A percentile compares a stretch with the other conserved stretches of the same genome.
These are phyloP conservation scores for Phytopythium montanum DNA, from an alignment of 352 stramenopile species.

Conservation along the genomic window DNA sequence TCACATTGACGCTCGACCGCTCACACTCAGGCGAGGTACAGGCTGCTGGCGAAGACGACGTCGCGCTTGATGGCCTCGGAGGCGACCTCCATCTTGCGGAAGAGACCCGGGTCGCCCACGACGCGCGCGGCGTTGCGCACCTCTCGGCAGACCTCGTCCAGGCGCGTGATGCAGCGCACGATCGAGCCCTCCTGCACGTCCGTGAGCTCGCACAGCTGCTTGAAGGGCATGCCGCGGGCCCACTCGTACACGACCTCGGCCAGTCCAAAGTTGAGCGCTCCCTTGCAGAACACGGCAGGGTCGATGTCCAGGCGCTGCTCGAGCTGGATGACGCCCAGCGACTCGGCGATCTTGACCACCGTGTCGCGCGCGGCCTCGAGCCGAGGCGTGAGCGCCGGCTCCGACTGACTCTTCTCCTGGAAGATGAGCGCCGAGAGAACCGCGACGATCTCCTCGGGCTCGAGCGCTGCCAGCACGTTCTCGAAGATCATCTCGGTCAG, in stretches of 20 bases:
- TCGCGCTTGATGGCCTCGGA: slow-evolving; percentile 97
- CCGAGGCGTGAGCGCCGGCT: slow-evolving; percentile 65
- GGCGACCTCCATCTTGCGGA: slow-evolving; percentile 97
- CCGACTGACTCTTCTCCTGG: slow-evolving; percentile 91
- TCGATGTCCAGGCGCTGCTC: slow-evolving; percentile 87
- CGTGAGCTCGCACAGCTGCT: slow-evolving; percentile 94
- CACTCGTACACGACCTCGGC: slow-evolving; percentile 97
- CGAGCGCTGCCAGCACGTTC: slow-evolving; percentile 95
- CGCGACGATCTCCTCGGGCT: slow-evolving; percentile 96
- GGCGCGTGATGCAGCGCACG: slow-evolving; percentile 94
- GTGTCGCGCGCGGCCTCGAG: slow-evolving; percentile 77
- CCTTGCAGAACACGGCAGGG: slow-evolving; percentile 89
- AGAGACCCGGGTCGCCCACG: slow-evolving; percentile 95
- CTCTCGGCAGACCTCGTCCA: slow-evolving; percentile 98
- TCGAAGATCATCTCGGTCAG: slow-evolving; percentile 99
- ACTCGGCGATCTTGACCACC: slow-evolving; percentile 86
- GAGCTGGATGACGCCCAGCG: slow-evolving; percentile 76
- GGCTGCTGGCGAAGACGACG: slow-evolving; percentile 96
- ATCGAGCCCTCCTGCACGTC: slow-evolving; percentile 98
- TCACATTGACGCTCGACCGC: not conserved
- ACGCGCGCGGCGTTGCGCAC: slow-evolving; percentile 94
- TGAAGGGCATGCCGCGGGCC: slow-evolving; percentile 97
- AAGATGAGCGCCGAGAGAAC: slow-evolving; percentile 96
- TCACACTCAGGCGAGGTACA: slow-evolving; percentile 87
- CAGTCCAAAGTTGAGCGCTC: slow-evolving; percentile 94